Evolutionary conservation across 345 rosid genomes (phyloP).

Genomic region (Populus alba): DNA sequence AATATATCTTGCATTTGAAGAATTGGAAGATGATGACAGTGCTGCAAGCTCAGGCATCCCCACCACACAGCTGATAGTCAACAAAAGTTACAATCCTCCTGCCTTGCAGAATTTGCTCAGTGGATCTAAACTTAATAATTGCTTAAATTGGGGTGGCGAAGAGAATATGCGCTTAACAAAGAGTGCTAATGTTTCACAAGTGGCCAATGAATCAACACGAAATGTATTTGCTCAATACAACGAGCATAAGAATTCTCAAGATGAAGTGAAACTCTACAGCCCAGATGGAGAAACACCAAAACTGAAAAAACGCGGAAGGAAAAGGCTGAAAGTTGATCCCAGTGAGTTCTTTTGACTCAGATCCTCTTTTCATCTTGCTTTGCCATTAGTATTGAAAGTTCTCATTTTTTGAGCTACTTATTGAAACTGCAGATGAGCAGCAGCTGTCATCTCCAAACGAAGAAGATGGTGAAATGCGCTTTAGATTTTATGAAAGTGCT

Average conservation of each 20-base stretch:
- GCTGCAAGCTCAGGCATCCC: slow-evolving; percentile 34
- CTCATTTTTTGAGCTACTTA: slow-evolving; percentile 11
- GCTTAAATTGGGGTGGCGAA: slow-evolving; percentile 36
- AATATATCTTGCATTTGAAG: slow-evolving; percentile 61
- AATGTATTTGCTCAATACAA: slow-evolving; percentile 19
- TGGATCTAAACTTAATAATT: slow-evolving; percentile 36
- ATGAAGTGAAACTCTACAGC: slow-evolving; percentile 25
- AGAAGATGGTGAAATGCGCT: slow-evolving; percentile 48
- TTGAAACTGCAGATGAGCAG: slow-evolving; percentile 39
- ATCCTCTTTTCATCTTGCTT: background rate
- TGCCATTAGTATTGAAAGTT: slow-evolving; percentile 7
- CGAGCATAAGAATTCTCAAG: slow-evolving; percentile 19
- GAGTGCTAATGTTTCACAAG: slow-evolving; percentile 27
- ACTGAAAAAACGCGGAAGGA: slow-evolving; percentile 63
- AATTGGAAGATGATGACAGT: slow-evolving; percentile 66
- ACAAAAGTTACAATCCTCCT: slow-evolving; percentile 44
- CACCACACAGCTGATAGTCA: slow-evolving; percentile 21
- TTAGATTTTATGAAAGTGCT: slow-evolving; percentile 73
- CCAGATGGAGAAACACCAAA: slow-evolving; percentile 42
- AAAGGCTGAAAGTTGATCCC: slow-evolving; percentile 61
- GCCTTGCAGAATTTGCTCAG: slow-evolving; percentile 52
- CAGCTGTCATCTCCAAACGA: slow-evolving; percentile 38
- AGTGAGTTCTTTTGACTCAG: slow-evolving; percentile 43
- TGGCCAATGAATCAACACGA: slow-evolving; percentile 16
- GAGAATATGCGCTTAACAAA: slow-evolving; percentile 28